These are phyloP conservation scores for Melocanna baccifera DNA, from an alignment of 176 grass and related monocot genomes.

Conservation along the genomic window DNA sequence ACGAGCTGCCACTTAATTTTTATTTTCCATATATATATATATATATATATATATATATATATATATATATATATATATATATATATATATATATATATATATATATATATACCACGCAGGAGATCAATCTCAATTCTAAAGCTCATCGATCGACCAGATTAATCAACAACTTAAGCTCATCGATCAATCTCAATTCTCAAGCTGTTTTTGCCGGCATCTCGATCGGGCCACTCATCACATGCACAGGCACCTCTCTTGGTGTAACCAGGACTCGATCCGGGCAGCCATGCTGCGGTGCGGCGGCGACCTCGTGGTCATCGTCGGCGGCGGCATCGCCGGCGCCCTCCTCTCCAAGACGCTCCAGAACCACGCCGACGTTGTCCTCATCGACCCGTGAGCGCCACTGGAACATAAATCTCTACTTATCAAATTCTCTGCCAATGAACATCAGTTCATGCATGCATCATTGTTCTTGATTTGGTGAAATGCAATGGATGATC, in stretches of 20 bases:
- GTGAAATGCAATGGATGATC: slow-evolving; percentile 2
- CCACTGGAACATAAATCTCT: neutral
- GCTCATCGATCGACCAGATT: no score
- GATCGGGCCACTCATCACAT: neutral
- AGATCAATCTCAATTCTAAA: no score
- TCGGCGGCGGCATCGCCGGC: slow-evolving; percentile 70
- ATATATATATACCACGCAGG: neutral
- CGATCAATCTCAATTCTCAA: neutral
- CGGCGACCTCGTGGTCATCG: slow-evolving; percentile 61
- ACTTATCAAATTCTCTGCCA: neutral
- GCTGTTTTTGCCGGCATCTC: neutral
- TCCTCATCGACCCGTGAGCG: slow-evolving; percentile 66
- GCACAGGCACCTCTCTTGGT: neutral
- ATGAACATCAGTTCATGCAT: neutral
- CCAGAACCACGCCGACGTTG: slow-evolving; percentile 58
- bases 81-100: no score
- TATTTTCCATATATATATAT: no score
- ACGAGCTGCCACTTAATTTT: no score
- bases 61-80: no score
- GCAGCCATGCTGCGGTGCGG: slow-evolving; percentile 31
- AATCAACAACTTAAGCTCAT: neutral
- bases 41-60: no score
- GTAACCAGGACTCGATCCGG: neutral
- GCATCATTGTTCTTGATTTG: neutral
- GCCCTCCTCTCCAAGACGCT: slow-evolving; percentile 66